These are phyloP conservation scores for Penicillium antarcticum DNA, from an alignment of 495 filamentous ascomycete species.

Conservation along the genomic window DNA sequence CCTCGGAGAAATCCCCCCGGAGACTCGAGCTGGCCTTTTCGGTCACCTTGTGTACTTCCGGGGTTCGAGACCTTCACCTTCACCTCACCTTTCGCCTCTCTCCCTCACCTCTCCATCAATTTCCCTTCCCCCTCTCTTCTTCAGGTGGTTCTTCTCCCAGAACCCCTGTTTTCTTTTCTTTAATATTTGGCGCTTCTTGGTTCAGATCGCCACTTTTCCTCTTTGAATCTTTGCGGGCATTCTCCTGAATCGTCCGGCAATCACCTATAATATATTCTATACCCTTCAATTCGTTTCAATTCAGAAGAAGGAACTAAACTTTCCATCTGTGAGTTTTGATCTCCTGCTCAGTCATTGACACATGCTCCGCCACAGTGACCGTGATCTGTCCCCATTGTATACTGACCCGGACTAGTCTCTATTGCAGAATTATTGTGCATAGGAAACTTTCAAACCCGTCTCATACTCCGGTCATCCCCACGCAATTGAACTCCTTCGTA, in stretches of 20 bases:
- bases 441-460: slow-evolving; percentile 1
- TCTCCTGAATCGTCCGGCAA: neutral
- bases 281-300: slow-evolving; percentile 4
- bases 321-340: slow-evolving; percentile 1
- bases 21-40: slow-evolving; percentile 33
- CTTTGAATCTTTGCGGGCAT: slow-evolving; percentile 4
- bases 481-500: slow-evolving; percentile 14
- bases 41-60: slow-evolving; percentile 31
- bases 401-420: slow-evolving; percentile 14
- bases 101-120: slow-evolving; percentile 12
- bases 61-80: slow-evolving; percentile 28
- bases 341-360: neutral
- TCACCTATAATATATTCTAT: neutral
- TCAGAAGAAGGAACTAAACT: neutral
- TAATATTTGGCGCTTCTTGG: slow-evolving; percentile 8
- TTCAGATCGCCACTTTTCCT: slow-evolving; percentile 3
- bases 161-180: slow-evolving; percentile 12
- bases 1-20: slow-evolving; percentile 31
- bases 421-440: slow-evolving; percentile 17
- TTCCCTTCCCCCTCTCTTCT: slow-evolving; percentile 7
- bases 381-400: slow-evolving; percentile 8
- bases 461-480: slow-evolving; percentile 1
- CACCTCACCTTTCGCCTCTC: slow-evolving; percentile 10
- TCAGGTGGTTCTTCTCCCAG: slow-evolving; percentile 15
- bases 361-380: neutral